Conservation (phyloP, 768 basidiomycete genomes). For the Rhodotorula babjevae region DNA sequence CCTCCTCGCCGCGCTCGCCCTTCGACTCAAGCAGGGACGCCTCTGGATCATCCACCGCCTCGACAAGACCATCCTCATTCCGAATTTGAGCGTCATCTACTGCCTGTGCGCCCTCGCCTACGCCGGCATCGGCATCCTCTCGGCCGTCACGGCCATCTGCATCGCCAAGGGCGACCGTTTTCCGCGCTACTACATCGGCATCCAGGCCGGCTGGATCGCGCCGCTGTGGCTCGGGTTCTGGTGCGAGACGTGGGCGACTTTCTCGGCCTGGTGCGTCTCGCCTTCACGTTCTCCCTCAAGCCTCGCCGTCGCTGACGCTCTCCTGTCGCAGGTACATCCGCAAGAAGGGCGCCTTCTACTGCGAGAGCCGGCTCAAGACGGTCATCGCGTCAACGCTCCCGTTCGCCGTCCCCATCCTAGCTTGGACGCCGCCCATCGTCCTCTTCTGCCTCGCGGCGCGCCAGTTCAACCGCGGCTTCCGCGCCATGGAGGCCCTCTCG, state of each 20-base stretch:
- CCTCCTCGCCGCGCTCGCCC: constrained; percentile 2
- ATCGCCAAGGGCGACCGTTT: constrained; percentile 1
- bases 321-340: constrained; percentile 17
- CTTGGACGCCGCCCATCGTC: constrained; percentile 9
- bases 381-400: constrained; percentile 8
- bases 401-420: constrained; percentile 6
- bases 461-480: constrained; percentile 8
- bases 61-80: constrained; percentile 19
- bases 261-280: constrained; percentile 16
- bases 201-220: neutral
- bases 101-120: constrained; percentile 10
- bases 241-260: neutral
- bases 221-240: neutral
- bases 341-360: constrained; percentile 22
- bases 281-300: too few species aligned
- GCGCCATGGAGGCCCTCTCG: neutral
- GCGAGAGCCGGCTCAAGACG: constrained; percentile 10
- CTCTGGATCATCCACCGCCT: constrained; percentile 25
- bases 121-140: neutral
- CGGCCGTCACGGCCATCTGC: constrained; percentile 5
- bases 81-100: constrained; percentile 5
- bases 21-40: constrained; percentile 8
- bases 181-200: neutral
- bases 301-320: too few species aligned
- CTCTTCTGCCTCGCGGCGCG: neutral